A percentile compares a stretch with the other conserved stretches of the same genome.
Conservation (phyloP, 129 eudicot species). For the Helianthus annuus region HanXRQr2.0-SUNRISE NC_035434.2:153188377-153188876, state of each 20-base stretch:
- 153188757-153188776: neutral
- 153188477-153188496: too few relatives aligned
- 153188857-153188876: neutral
- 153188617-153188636: neutral
- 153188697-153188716: neutral
- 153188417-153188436: too few relatives aligned
- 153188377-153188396: too few relatives aligned
- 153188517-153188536: too few relatives aligned
- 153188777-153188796: slow-evolving; percentile 6
- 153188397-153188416: too few relatives aligned
- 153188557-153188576: neutral
- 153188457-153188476: too few relatives aligned
- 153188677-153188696: neutral
- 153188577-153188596: neutral
- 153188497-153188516: too few relatives aligned
- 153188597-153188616: neutral
- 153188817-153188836: neutral
- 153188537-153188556: too few relatives aligned
- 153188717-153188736: neutral
- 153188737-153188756: neutral
- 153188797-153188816: neutral
- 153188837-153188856: neutral
- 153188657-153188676: neutral
- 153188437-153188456: too few relatives aligned
- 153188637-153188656: neutral